Conservation (phyloP, 1,284 basidiomycete genomes). For the Pascua sp. region DNA sequence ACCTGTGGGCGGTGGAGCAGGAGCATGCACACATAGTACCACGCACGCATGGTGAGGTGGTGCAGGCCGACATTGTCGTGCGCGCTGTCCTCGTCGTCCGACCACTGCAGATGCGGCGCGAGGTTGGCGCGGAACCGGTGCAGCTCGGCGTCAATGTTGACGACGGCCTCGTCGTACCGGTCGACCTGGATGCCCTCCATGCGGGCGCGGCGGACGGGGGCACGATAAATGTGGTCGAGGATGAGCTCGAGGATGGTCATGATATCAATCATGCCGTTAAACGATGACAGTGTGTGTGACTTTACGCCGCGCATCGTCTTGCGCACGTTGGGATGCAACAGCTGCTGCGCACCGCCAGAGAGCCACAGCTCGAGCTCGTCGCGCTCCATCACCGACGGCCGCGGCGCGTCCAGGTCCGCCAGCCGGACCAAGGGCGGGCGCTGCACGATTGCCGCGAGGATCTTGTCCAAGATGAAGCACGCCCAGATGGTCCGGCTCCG, state of each 20-base stretch:
- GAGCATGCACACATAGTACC: slow-evolving; percentile 18
- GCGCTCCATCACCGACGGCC: slow-evolving; percentile 16
- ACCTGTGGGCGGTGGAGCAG: slow-evolving; percentile 21
- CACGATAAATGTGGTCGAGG: slow-evolving; percentile 17
- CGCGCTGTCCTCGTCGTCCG: slow-evolving; percentile 11
- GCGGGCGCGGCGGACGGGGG: slow-evolving; percentile 15
- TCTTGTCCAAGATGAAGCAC: slow-evolving; percentile 19
- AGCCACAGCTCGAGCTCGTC: slow-evolving; percentile 23
- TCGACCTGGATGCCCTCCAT: slow-evolving; percentile 17
- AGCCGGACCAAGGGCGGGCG: slow-evolving; percentile 9
- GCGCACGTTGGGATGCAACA: slow-evolving; percentile 4
- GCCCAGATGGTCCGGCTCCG: slow-evolving; percentile 16
- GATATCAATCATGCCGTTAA: slow-evolving; percentile 18
- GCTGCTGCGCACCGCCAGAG: slow-evolving; percentile 7
- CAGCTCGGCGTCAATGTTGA: slow-evolving; percentile 15
- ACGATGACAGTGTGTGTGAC: slow-evolving; percentile 13
- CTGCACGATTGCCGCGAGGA: slow-evolving; percentile 10
- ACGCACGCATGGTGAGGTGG: slow-evolving; percentile 14
- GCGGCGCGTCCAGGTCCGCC: slow-evolving; percentile 14
- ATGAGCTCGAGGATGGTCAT: slow-evolving; percentile 19
- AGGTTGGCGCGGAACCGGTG: slow-evolving; percentile 12
- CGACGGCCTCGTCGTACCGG: slow-evolving; percentile 17
- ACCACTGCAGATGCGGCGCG: slow-evolving; percentile 17
- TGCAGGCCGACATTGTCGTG: slow-evolving; percentile 15
- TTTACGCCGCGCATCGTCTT: slow-evolving; percentile 16